Conservation (phyloP, 768 basidiomycete species). For the Collybiopsis luxurians region DNA sequence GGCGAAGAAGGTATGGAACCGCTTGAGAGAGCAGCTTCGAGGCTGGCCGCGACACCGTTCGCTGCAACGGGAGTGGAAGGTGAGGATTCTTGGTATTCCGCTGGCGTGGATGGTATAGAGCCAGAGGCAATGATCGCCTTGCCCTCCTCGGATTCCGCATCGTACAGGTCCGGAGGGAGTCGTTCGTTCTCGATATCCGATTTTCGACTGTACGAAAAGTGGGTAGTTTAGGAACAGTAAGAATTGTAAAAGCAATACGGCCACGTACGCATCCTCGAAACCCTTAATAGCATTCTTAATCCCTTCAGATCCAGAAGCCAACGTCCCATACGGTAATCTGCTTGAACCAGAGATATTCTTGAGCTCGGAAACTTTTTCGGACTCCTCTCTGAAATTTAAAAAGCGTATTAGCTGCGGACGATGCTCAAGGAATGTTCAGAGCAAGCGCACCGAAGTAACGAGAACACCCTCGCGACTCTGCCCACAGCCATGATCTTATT, state of each 20-base stretch:
- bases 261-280: constrained; percentile 92
- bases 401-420: not conserved
- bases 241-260: not conserved
- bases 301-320: constrained; percentile 88
- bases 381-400: constrained; percentile 74
- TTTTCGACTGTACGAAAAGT: constrained; percentile 61
- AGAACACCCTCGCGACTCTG: constrained; percentile 94
- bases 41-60: constrained; percentile 42
- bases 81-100: constrained; percentile 33
- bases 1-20: constrained; percentile 26
- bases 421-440: not conserved
- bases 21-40: constrained; percentile 37
- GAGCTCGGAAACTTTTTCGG: constrained; percentile 95
- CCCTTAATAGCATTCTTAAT: constrained; percentile 92
- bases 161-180: constrained; percentile 93
- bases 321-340: constrained; percentile 77
- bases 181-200: constrained; percentile 99
- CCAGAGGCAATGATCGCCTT: constrained; percentile 52
- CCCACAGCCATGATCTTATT: constrained; percentile 99
- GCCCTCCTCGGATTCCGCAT: constrained; percentile 71
- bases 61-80: constrained; percentile 42
- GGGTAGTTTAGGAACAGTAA: not conserved
- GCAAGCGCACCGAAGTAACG: constrained; percentile 77
- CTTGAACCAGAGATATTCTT: constrained; percentile 82
- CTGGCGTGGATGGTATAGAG: constrained; percentile 54